Evolutionary conservation across 129 eudicot genomes (phyloP), one percentile per base, ranked within the genome.

Genomic region (Flaveria brownii): DNA sequence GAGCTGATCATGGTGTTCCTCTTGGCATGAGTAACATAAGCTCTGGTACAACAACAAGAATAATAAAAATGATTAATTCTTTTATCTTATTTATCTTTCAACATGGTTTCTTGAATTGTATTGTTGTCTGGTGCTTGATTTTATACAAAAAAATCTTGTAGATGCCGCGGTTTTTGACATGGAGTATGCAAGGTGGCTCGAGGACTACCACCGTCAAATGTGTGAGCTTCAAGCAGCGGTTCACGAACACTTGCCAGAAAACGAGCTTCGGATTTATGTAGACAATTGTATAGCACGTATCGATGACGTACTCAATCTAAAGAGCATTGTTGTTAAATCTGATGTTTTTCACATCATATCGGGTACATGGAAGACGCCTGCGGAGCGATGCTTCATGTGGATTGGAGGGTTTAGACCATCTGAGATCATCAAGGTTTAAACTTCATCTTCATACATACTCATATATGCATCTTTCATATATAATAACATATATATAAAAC

Each of bases 341-440:
- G 99, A 95, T 57, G 97, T 89, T 23, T 91, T 95, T 60, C 99
- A 95, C 76, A 85, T 95, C 33, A 83, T 91, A 45, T 91, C 99
- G 9, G 99, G 99, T 78, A 83, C 84, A 47, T 95, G 99, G 99
- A 95, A 86, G 82, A 89, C 99, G 54, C 99, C 99, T 6, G 96
- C 99, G 8, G 99, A 95, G 82, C 88, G 99, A 12, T 91, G 97
- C 86, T 95, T 91, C 86, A 84, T 95, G 96, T 95, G 99, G 99
- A 84, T 95, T 28, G 99, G 99, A 33, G 97, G 92, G n/a, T 95
- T 95, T 71, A 92, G 99, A 39, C 99, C 99, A 22, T 95, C 99
- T 3, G 92, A 89, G 71, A 76, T 95, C 82, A 87, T 95, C 77
- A 95, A 95, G 96, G 98, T 92, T 42, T 49, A 61, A 13, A 59